A percentile compares a stretch with the other conserved stretches of the same genome.
These are phyloP conservation scores for Hyphodiscus sp. DNA, from an alignment of 2,329 filamentous ascomycete genomes.

Conservation along the genomic window DNA sequence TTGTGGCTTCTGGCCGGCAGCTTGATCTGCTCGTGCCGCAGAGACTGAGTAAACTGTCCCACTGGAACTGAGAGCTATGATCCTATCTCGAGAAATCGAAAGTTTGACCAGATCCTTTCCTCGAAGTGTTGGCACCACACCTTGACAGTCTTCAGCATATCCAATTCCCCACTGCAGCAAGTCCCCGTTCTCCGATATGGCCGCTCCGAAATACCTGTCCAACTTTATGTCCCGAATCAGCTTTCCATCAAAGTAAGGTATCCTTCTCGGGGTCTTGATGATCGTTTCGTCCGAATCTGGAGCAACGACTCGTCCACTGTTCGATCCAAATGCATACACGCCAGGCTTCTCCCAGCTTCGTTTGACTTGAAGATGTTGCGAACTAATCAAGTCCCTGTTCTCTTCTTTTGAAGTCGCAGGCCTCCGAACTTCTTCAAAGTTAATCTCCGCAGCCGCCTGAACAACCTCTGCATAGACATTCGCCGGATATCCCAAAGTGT, in stretches of 20 bases:
- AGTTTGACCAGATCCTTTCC: conserved; percentile 78
- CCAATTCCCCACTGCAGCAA: conserved; percentile 85
- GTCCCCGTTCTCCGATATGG: conserved; percentile 81
- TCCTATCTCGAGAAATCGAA: conserved; percentile 71
- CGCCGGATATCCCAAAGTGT: conserved; percentile 20
- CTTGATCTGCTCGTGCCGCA: conserved; percentile 66
- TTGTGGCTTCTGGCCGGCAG: conserved; percentile 53
- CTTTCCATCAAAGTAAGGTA: conserved; percentile 77
- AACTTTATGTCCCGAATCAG: conserved; percentile 83
- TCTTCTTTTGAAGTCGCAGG: conserved; percentile 60
- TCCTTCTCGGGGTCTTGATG: conserved; percentile 73
- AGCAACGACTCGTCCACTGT: conserved; percentile 76
- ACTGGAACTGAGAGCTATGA: conserved; percentile 68
- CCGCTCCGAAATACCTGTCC: conserved; percentile 73
- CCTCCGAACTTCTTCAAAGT: conserved; percentile 61
- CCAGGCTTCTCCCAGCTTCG: conserved; percentile 76
- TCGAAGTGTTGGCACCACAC: conserved; percentile 64
- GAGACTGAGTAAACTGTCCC: conserved; percentile 84
- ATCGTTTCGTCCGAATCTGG: conserved; percentile 70
- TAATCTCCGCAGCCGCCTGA: conserved; percentile 43
- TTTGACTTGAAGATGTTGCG: conserved; percentile 82
- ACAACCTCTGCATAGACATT: conserved; percentile 25
- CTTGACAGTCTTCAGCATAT: conserved; percentile 57
- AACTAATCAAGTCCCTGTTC: conserved; percentile 69
- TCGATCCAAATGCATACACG: conserved; percentile 91